phyloP scores from a whole-genome alignment of 2,329 filamentous ascomycete genomes.

The Sclerotinia trifoliorum region DNA sequence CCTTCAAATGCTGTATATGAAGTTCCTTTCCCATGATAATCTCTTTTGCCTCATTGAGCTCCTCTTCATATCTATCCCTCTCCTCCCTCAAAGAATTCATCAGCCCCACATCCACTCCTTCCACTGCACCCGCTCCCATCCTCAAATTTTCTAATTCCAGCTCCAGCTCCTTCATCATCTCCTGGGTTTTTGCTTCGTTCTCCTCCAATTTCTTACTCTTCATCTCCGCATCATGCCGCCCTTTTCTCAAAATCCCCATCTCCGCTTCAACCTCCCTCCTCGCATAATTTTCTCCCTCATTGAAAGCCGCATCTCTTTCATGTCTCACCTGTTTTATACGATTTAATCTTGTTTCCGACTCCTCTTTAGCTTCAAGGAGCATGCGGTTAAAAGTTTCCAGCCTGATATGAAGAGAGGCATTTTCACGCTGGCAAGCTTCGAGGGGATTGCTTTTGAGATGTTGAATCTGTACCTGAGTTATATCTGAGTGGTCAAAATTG shows the following conservation, averaged over 20 bases:
- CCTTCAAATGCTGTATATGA: neutral
- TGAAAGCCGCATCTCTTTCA: neutral
- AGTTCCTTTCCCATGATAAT: neutral
- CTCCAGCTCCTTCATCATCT: neutral
- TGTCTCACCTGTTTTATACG: constrained; percentile 1
- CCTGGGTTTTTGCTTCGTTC: neutral
- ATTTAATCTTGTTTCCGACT: neutral
- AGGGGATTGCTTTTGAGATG: constrained; percentile 8
- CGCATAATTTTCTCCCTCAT: neutral
- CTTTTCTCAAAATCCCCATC: neutral
- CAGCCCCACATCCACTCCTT: too few relatives aligned
- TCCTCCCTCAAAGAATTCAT: neutral
- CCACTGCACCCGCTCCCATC: neutral
- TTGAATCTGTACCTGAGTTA: neutral
- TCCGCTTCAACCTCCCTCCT: neutral
- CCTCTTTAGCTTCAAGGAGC: constrained; percentile 1
- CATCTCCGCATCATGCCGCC: neutral
- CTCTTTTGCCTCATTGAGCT: constrained; percentile 1
- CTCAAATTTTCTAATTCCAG: neutral
- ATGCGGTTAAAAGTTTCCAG: constrained; percentile 6
- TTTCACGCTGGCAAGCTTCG: constrained; percentile 19
- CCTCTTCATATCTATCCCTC: neutral
- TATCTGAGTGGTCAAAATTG: constrained; percentile 4
- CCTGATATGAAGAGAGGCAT: neutral
- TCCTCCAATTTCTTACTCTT: neutral